These are phyloP conservation scores for Epichloe brachyelytri DNA, from an alignment of 2,329 filamentous ascomycete genomes.

Conservation along the genomic window DNA sequence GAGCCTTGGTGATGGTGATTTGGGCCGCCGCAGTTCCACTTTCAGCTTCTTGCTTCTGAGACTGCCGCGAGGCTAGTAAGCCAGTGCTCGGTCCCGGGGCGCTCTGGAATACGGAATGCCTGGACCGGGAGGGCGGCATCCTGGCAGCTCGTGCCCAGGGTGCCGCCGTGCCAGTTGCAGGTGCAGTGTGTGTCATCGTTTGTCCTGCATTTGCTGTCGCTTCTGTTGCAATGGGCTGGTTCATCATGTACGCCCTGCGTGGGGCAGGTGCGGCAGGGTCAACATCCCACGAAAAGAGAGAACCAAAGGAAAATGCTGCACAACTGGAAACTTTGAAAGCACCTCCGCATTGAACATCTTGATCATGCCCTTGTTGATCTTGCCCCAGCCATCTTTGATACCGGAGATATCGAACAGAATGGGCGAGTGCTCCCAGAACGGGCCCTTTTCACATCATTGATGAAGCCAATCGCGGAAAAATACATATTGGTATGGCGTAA, in stretches of 20 bases:
- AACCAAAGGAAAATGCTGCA: conserved; percentile 90
- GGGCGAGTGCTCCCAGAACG: conserved; percentile 95
- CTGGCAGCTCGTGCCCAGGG: conserved; percentile 31
- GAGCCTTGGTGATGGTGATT: conserved; percentile 31
- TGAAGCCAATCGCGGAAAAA: conserved; percentile 91
- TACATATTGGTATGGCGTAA: conserved; percentile 68
- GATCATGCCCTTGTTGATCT: conserved; percentile 98
- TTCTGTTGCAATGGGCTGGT: conserved; percentile 28
- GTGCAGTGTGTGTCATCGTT: conserved; percentile 12
- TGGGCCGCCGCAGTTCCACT: conserved; percentile 24
- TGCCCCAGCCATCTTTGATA: conserved; percentile 86
- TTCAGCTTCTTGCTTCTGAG: conserved; percentile 9
- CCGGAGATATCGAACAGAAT: conserved; percentile 92
- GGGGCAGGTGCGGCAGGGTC: conserved; percentile 45
- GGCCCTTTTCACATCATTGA: conserved; percentile 94
- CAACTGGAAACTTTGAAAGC: conserved; percentile 88
- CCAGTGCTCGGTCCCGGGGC: conserved; percentile 18
- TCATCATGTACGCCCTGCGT: conserved; percentile 37
- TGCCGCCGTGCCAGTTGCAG: conserved; percentile 25
- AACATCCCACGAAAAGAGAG: conserved; percentile 62
- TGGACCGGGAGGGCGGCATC: conserved; percentile 23
- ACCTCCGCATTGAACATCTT: conserved; percentile 99
- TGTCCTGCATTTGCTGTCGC: neutral
- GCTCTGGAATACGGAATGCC: conserved; percentile 28
- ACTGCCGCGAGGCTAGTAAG: conserved; percentile 11